Base-by-base conservation (phyloP, 1,284 basidiomycete species). In the Athelia sp. region DNA sequence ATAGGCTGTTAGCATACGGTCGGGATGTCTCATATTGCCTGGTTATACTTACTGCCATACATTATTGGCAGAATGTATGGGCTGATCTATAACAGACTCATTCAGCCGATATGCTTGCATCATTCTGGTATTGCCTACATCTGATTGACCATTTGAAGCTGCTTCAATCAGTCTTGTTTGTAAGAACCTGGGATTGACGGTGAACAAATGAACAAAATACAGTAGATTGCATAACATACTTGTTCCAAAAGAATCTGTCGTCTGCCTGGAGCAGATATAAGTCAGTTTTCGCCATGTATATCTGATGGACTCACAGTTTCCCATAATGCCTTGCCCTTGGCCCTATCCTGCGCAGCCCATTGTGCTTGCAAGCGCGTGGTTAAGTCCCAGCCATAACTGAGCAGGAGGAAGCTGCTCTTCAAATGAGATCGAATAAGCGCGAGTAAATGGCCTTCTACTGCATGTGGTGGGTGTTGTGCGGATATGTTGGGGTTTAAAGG, bases 201-300 rank as follows among this genome's bases (percentile, higher is more conserved):
- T 34, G 19, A 31, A 42, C 43, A 24, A 50, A 24, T 44, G 43
- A 6, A 42, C n/a, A 32, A 26, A 35, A 49, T n/a, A 40, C n/a
- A 24, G 23, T 18, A 47, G 48, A 38, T 43, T 48, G 63, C 57
- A 29, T 13, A 31, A 76, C 70, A 55, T 71, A 91, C 79, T 85
- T 90, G 70, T 99, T 99, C 96, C 96, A 99, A 72, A 98, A 99
- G 74, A 99, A 99, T 55, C 96, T 81, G 61, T 97, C 93, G 60
- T 99, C 96, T 26, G 88, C 87, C 81, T 94, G 61, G 40, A 61
- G 58, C 56, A 52, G 56, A 17, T 54, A 23, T 59, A 42, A 38
- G 46, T 31, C 40, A 31, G 31, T 58, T 54, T 52, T 46, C 49
- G 51, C 45, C 26, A 34, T 50, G 50, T 9, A 48, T 45, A 36